Conservation (phyloP, 176 grass and related monocot genomes). For the Ananas comosus region DNA sequence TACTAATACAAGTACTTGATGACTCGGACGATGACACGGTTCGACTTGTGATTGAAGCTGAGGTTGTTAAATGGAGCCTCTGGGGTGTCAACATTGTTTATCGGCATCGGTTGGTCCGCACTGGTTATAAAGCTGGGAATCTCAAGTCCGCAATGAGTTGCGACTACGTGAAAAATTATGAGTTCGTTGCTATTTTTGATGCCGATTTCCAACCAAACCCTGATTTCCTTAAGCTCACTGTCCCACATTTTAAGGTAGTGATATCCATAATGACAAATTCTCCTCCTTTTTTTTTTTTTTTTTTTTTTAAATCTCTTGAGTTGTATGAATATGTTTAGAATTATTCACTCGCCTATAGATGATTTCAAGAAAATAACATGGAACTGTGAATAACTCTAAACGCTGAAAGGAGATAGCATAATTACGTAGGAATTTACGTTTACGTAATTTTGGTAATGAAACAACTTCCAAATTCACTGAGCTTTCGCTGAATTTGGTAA, state of each 20-base stretch:
- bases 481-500: too few species aligned
- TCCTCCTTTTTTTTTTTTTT: too few species aligned
- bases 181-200: slow-evolving; percentile 78
- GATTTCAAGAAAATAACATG: too few species aligned
- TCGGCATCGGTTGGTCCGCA: slow-evolving; percentile 50
- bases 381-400: background rate
- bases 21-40: slow-evolving; percentile 58
- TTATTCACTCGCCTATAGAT: too few species aligned
- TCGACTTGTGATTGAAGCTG: slow-evolving; percentile 45
- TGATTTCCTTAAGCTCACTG: slow-evolving; percentile 70
- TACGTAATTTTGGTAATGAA: too few species aligned
- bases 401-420: too few species aligned
- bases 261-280: too few species aligned
- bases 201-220: slow-evolving; percentile 70
- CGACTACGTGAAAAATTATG: slow-evolving; percentile 67
- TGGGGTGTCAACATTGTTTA: slow-evolving; percentile 60
- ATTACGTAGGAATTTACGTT: background rate
- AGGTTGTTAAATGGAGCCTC: slow-evolving; percentile 63
- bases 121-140: slow-evolving; percentile 79
- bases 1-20: slow-evolving; percentile 77
- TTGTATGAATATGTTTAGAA: too few species aligned
- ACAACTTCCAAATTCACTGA: too few species aligned
- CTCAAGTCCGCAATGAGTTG: slow-evolving; percentile 79
- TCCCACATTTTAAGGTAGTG: slow-evolving; percentile 68
- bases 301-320: too few species aligned